Percentiles rank a stretch among this genome's conserved stretches.
These are phyloP conservation scores for Emmonsia crescens DNA, from an alignment of 2,329 filamentous ascomycete species.

Conservation along the genomic window DNA sequence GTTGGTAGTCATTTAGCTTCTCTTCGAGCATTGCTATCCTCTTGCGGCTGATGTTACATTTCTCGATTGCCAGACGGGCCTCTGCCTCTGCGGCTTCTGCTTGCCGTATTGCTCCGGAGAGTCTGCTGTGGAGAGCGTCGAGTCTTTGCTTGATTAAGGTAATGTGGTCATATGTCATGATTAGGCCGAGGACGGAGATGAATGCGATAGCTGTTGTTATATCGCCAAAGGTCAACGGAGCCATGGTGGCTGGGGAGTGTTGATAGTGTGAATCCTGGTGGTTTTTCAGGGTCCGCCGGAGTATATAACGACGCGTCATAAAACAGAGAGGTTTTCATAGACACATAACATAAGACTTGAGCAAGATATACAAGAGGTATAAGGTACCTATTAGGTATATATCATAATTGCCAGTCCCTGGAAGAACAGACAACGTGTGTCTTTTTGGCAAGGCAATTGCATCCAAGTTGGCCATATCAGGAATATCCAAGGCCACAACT, in stretches of 20 bases:
- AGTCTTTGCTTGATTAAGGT: background rate
- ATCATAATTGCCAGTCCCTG: background rate
- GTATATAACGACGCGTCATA: background rate
- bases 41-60: background rate
- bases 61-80: background rate
- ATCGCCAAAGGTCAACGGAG: background rate
- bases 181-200: constrained; percentile 1
- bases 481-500: background rate
- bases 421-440: background rate
- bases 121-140: background rate
- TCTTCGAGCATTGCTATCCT: background rate
- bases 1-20: background rate
- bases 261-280: background rate
- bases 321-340: background rate
- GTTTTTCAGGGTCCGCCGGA: background rate
- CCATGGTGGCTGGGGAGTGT: background rate
- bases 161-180: constrained; percentile 2
- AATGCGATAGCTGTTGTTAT: constrained; percentile 1
- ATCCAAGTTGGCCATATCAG: background rate
- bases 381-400: background rate
- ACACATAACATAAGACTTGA: background rate
- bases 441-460: background rate
- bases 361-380: background rate
- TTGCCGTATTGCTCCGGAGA: background rate
- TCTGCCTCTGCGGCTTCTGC: constrained; percentile 1